Percentiles rank a stretch among this genome's conserved stretches.
Evolutionary conservation across 768 basidiomycete genomes (phyloP).

Genomic region (Mycena rosella): DNA sequence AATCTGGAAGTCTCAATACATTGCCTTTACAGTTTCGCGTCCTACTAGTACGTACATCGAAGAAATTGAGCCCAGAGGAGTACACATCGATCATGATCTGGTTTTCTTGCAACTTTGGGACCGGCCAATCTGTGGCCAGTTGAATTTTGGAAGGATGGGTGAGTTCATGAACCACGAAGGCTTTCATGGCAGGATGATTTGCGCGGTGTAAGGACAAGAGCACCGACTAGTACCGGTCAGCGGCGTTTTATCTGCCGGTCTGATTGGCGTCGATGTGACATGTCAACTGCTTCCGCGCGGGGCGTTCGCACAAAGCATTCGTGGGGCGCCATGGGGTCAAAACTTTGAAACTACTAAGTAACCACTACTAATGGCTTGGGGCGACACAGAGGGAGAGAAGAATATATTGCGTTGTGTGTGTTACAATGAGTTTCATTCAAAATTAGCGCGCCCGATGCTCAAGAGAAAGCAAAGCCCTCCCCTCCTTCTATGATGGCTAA

Average conservation of each 20-base stretch:
- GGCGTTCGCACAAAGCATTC: too few species aligned
- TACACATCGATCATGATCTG: conserved; percentile 84
- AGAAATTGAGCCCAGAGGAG: conserved; percentile 83
- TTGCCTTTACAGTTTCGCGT: not conserved
- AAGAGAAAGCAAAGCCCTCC: conserved; percentile 83
- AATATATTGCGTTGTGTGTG: conserved; percentile 28
- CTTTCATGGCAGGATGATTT: conserved; percentile 67
- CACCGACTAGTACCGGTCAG: not conserved
- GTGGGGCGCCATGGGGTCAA: too few species aligned
- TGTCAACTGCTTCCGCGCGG: too few species aligned
- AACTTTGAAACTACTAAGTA: too few species aligned
- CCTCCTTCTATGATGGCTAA: conserved; percentile 97
- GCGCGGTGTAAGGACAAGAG: not conserved
- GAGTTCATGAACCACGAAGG: conserved; percentile 79
- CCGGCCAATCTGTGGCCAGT: conserved; percentile 66
- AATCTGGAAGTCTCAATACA: conserved; percentile 59
- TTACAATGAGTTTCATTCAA: conserved; percentile 35
- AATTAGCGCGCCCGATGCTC: conserved; percentile 21
- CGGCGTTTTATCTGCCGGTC: not conserved
- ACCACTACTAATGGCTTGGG: too few species aligned
- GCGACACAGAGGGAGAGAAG: not conserved
- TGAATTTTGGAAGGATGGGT: conserved; percentile 75
- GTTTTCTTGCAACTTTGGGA: conserved; percentile 62
- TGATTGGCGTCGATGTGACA: not conserved
- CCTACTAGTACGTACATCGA: conserved; percentile 63